Evolutionary conservation across 2,329 filamentous ascomycete species (phyloP).

Genomic region (Penicillium crustosum): DNA sequence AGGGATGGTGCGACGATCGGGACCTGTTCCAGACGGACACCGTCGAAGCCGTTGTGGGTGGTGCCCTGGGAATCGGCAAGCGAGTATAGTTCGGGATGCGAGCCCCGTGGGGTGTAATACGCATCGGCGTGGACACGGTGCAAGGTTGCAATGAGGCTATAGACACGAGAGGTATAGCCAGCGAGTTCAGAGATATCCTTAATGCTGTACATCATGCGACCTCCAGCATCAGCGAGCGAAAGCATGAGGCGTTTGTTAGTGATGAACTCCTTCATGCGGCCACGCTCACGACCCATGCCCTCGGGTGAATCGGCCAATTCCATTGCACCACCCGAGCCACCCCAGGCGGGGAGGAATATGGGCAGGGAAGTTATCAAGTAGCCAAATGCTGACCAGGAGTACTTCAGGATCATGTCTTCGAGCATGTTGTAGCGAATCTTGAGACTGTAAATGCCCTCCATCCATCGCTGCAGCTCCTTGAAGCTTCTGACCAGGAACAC

Average conservation of each 20-base stretch:
- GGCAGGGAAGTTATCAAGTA: slow-evolving; percentile 91
- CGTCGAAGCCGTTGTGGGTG: slow-evolving; percentile 90
- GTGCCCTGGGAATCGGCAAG: slow-evolving; percentile 91
- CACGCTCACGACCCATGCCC: slow-evolving; percentile 61
- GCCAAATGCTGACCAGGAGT: slow-evolving; percentile 97
- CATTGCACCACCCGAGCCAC: slow-evolving; percentile 71
- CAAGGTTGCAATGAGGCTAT: slow-evolving; percentile 90
- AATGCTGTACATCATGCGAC: slow-evolving; percentile 99
- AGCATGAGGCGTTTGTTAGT: slow-evolving; percentile 99
- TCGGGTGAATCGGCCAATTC: slow-evolving; percentile 57
- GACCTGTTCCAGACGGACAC: slow-evolving; percentile 87
- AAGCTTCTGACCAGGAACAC: slow-evolving; percentile 89
- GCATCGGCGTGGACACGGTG: slow-evolving; percentile 90
- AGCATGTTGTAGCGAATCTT: slow-evolving; percentile 99
- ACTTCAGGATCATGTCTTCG: slow-evolving; percentile 96
- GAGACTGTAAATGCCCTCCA: slow-evolving; percentile 97
- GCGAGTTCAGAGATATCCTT: slow-evolving; percentile 96
- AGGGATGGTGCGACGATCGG: slow-evolving; percentile 86
- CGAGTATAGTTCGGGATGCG: slow-evolving; percentile 77
- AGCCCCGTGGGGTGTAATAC: slow-evolving; percentile 69
- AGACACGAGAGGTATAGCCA: slow-evolving; percentile 93
- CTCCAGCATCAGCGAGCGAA: slow-evolving; percentile 91
- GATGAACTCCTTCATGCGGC: slow-evolving; percentile 97
- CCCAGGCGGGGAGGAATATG: slow-evolving; percentile 92
- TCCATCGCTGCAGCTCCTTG: slow-evolving; percentile 88